Evolutionary conservation across 306 rosid genomes (phyloP).

Genomic region (Echinosophora koreensis): DNA sequence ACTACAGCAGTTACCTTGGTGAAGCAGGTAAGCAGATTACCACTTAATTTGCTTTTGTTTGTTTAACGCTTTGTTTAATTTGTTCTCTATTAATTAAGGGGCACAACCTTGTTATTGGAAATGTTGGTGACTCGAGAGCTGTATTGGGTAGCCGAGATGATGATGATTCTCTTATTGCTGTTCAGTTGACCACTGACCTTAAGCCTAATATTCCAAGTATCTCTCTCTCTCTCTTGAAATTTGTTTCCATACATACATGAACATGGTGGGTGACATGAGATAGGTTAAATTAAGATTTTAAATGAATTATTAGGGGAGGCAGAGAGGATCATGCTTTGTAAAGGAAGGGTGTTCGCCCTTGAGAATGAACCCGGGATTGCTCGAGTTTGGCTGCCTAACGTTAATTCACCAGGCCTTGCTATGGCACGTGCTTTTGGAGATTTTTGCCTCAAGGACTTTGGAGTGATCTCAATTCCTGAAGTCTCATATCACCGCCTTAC

Average conservation of each 20-base stretch:
- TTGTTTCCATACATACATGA: background rate
- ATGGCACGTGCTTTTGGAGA: constrained; percentile 96
- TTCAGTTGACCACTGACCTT: constrained; percentile 82
- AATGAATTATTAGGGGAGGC: constrained; percentile 63
- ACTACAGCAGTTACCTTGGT: constrained; percentile 82
- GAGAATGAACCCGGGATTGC: constrained; percentile 62
- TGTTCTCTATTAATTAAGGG: constrained; percentile 53
- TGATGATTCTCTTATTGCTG: constrained; percentile 57
- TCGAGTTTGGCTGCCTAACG: constrained; percentile 86
- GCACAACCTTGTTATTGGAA: constrained; percentile 69
- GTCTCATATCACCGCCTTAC: constrained; percentile 59
- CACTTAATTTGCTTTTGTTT: background rate
- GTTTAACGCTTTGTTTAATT: background rate
- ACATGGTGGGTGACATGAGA: background rate
- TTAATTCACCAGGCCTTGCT: constrained; percentile 87
- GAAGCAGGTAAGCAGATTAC: constrained; percentile 62
- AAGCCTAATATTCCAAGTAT: constrained; percentile 88
- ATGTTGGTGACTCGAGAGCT: constrained; percentile 66
- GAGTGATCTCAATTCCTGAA: constrained; percentile 81
- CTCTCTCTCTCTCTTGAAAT: background rate
- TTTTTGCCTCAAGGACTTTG: constrained; percentile 80
- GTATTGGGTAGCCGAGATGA: constrained; percentile 71
- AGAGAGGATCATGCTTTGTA: constrained; percentile 72
- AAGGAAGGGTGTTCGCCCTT: constrained; percentile 84
- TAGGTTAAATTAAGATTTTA: background rate